Conservation (phyloP, 768 basidiomycete species). For the Holtermannia corniformis region DNA sequence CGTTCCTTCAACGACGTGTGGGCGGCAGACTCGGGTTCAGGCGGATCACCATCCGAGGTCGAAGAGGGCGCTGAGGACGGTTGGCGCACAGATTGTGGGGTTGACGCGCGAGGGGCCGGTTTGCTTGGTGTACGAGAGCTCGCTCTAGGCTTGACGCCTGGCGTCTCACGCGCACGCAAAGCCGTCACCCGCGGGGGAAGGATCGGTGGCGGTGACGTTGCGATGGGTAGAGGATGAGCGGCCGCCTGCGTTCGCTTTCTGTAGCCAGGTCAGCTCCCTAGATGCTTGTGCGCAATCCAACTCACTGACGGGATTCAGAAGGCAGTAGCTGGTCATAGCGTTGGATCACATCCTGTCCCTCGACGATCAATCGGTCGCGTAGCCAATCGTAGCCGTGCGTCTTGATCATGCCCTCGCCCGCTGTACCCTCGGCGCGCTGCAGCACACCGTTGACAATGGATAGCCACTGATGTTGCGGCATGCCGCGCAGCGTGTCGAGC, state of each 20-base stretch:
- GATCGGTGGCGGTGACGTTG: neutral
- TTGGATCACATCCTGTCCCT: conserved; percentile 26
- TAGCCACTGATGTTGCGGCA: conserved; percentile 43
- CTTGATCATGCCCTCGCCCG: conserved; percentile 14
- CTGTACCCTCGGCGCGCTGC: neutral
- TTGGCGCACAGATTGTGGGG: neutral
- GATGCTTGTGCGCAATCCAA: neutral
- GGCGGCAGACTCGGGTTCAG: neutral
- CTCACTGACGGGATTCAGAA: conserved; percentile 29
- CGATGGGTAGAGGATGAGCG: neutral
- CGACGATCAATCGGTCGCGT: conserved; percentile 13
- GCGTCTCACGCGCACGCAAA: neutral
- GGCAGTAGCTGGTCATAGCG: conserved; percentile 32
- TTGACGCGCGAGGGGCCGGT: neutral
- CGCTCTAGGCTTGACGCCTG: neutral
- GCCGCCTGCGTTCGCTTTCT: neutral
- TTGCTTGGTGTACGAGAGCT: neutral
- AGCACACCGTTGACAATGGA: conserved; percentile 19
- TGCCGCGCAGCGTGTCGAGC: conserved; percentile 66
- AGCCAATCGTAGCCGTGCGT: conserved; percentile 29
- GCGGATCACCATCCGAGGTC: neutral
- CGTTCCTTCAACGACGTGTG: neutral
- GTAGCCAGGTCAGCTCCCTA: neutral
- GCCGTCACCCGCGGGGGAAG: neutral
- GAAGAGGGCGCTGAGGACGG: neutral